A percentile compares a stretch with the other conserved stretches of the same genome.
Conservation (phyloP, 441 rosid genomes). For the Pelargonium cotyledonis region DNA sequence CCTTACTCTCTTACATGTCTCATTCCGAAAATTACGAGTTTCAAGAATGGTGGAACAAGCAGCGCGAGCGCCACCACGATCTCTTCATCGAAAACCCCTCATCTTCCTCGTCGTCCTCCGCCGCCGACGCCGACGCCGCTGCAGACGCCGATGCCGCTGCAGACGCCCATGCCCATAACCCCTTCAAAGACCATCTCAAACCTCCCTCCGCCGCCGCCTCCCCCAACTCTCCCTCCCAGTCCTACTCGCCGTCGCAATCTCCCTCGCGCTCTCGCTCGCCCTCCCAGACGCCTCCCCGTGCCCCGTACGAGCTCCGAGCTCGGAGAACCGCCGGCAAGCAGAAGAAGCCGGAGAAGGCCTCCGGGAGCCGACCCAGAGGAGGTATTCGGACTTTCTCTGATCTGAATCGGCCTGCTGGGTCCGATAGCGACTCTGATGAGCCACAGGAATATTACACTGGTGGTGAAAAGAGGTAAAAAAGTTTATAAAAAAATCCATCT, state of each 20-base stretch:
- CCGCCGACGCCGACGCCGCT: slow-evolving; percentile 11
- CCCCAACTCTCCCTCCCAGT: slow-evolving; percentile 34
- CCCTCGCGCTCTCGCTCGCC: slow-evolving; percentile 7
- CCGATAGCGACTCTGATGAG: slow-evolving; percentile 80
- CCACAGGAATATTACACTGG: slow-evolving; percentile 94
- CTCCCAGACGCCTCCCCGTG: slow-evolving; percentile 20
- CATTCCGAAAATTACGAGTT: slow-evolving; percentile 71
- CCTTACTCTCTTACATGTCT: too few species aligned
- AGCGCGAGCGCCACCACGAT: slow-evolving; percentile 39
- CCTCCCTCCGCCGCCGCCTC: not conserved
- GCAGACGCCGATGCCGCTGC: too few species aligned
- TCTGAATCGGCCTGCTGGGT: slow-evolving; percentile 67
- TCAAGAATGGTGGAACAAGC: slow-evolving; percentile 95
- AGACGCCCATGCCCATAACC: too few species aligned
- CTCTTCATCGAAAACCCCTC: slow-evolving; percentile 10
- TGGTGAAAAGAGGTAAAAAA: slow-evolving; percentile 61
- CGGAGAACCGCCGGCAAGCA: slow-evolving; percentile 32
- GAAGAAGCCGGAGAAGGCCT: slow-evolving; percentile 61
- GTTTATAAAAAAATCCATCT: slow-evolving; percentile 18
- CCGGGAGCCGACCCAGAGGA: slow-evolving; percentile 45
- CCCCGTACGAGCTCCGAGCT: slow-evolving; percentile 47
- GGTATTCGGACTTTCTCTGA: slow-evolving; percentile 80
- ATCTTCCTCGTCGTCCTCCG: slow-evolving; percentile 7
- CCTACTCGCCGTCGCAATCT: slow-evolving; percentile 36
- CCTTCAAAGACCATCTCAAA: too few species aligned